Percentiles rank a stretch among this genome's conserved stretches.
These are phyloP conservation scores for Nakaseomyces uthaithaninus DNA, from an alignment of 1,139 yeast genomes.

Conservation along the genomic window DNA sequence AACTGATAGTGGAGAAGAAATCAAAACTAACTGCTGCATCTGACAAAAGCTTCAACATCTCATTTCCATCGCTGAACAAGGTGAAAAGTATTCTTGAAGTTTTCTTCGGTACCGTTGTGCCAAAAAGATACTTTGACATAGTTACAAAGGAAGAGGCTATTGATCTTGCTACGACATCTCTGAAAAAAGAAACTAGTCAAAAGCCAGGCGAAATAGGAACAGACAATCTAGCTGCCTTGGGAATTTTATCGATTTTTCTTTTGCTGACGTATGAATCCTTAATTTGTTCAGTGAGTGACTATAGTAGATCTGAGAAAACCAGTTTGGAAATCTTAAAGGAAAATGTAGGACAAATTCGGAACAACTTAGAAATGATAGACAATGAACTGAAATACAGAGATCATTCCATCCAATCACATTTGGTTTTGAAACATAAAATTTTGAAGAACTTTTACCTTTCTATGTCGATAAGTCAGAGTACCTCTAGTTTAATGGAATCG, in stretches of 20 bases:
- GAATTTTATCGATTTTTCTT: not conserved
- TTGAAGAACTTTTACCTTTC: not conserved
- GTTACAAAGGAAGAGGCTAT: not conserved
- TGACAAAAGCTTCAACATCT: not conserved
- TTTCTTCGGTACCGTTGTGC: not conserved
- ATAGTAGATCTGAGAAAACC: constrained; percentile 2
- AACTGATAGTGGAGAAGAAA: not conserved
- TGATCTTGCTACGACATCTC: not conserved
- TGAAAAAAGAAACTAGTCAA: not conserved
- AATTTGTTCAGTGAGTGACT: not conserved
- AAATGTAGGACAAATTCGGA: not conserved
- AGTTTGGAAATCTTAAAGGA: not conserved
- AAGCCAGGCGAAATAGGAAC: not conserved
- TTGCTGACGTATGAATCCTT: not conserved
- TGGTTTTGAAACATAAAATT: not conserved
- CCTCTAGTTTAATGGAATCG: not conserved
- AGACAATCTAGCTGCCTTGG: not conserved
- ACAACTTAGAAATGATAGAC: not conserved
- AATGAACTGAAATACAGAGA: constrained; percentile 1
- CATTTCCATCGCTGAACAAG: not conserved
- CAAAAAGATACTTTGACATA: not conserved
- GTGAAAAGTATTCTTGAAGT: not conserved
- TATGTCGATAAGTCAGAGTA: not conserved
- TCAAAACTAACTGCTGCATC: not conserved
- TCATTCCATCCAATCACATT: constrained; percentile 1